These are phyloP conservation scores for Corymbia calophylla DNA, from an alignment of 441 rosid genomes.

Conservation along the genomic window DNA sequence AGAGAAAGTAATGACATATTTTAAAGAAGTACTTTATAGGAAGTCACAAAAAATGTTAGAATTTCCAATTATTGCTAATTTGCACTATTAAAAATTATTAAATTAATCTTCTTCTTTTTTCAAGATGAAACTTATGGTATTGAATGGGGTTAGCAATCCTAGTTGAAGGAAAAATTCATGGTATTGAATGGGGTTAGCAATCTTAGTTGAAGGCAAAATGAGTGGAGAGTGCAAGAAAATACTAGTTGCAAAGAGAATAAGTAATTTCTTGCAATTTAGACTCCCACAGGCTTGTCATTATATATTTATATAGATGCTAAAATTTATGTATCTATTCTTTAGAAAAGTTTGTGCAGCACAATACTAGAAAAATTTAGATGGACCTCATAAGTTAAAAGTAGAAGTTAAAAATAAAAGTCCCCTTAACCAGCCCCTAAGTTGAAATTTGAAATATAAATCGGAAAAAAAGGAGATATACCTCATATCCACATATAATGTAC, in stretches of 20 bases:
- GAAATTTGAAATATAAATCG: neutral
- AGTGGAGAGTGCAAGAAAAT: neutral
- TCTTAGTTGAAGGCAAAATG: neutral
- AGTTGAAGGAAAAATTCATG: too few relatives aligned
- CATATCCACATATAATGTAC: neutral
- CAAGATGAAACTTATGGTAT: too few relatives aligned
- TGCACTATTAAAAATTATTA: too few relatives aligned
- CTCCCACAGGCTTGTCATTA: neutral
- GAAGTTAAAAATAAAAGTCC: neutral
- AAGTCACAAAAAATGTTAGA: too few relatives aligned
- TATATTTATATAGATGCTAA: neutral
- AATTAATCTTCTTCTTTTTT: too few relatives aligned
- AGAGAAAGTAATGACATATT: too few relatives aligned
- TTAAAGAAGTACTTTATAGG: too few relatives aligned
- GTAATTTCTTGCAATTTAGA: neutral
- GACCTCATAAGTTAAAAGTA: fast-evolving
- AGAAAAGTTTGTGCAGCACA: fast-evolving
- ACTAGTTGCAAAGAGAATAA: neutral
- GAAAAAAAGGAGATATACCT: neutral
- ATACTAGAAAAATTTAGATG: neutral
- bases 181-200: too few relatives aligned
- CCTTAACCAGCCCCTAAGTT: neutral
- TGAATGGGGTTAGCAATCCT: too few relatives aligned
- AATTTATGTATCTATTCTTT: fast-evolving
- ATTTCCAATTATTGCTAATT: too few relatives aligned